Evolutionary conservation across 2,329 filamentous ascomycete species (phyloP), one percentile per base, ranked within the genome.

Genomic region (Colletotrichum sublineola): DNA sequence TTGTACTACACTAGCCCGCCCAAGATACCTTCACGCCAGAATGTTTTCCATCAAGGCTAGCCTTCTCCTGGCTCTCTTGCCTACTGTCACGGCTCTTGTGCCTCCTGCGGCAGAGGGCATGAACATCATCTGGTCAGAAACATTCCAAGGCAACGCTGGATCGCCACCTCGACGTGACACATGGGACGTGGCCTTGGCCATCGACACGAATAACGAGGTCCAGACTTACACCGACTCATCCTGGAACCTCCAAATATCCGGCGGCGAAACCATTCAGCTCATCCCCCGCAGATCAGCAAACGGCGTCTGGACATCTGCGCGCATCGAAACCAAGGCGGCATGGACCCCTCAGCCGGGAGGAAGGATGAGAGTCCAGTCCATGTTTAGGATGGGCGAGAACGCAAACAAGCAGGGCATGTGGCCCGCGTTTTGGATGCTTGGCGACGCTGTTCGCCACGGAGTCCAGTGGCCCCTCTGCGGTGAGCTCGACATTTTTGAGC

Each of bases 391-490:
- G 58, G 88, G 86, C 15, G 76, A 76, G 71, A 84, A 84, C 77
- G 53, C 78, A 1, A 77, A 78, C 55, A 87, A 88, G 78, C 82
- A 88, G 75, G 88, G 88, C 5, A 81, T 90, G 62, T 90, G 88
- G 88, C 87, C 88, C 0, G 88, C 88, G 0, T 89, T 89, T 76
- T 90, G 87, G 88, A 81, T 89, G 73, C 81, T 90, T 20, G 87
- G 88, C 52, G 82, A 88, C 62, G 78, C 83, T 14, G 80, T 86
- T 67, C 84, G 86, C 36, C 80, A 84, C 56, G 86, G 86, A 11
- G 84, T 81, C 1, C 46, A 75, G 18, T 90, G 88, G 88, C 88
- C 88, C 0, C 65, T 72, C 11, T 86, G 86, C 70, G 88, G 88
- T 73, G 88, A 90, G 82, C 81, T 90, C 62, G 88, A 90, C 77